These are phyloP conservation scores for Fusarium piperis DNA, from an alignment of 2,329 filamentous ascomycete genomes.

Conservation along the genomic window DNA sequence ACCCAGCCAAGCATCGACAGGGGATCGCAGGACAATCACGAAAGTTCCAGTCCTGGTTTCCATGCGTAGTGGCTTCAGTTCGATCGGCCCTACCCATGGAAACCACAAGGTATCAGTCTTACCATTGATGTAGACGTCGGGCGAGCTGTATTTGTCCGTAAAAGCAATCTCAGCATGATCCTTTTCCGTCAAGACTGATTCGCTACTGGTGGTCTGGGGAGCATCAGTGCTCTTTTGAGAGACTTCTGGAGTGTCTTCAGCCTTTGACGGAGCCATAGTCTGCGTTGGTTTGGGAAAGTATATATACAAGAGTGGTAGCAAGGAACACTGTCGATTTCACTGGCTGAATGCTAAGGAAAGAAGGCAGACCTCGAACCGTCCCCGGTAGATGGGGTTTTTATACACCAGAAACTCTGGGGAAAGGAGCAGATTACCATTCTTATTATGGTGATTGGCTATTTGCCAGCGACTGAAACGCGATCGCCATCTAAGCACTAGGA, in stretches of 20 bases:
- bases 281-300: not conserved
- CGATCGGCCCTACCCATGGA: conserved; percentile 31
- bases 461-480: not conserved
- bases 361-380: not conserved
- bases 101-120: conserved; percentile 38
- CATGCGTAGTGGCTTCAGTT: conserved; percentile 31
- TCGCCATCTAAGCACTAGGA: not conserved
- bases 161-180: conserved; percentile 33
- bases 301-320: not conserved
- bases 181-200: conserved; percentile 7
- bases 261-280: conserved; percentile 19
- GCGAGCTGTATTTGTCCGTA: conserved; percentile 40
- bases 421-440: conserved; percentile 25
- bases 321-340: not conserved
- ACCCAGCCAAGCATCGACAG: conserved; percentile 27
- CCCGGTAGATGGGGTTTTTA: conserved; percentile 9
- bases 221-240: conserved; percentile 4
- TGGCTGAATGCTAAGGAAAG: conserved; percentile 16
- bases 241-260: conserved; percentile 1
- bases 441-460: conserved; percentile 13
- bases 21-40: conserved; percentile 26
- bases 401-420: conserved; percentile 7
- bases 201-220: conserved; percentile 16
- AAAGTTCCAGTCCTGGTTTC: conserved; percentile 31
- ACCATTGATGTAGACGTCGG: conserved; percentile 37